These are phyloP conservation scores for Syncephalastrum contaminatum DNA, from an alignment of 371 early-diverging fungal genomes.

Conservation along the genomic window DNA sequence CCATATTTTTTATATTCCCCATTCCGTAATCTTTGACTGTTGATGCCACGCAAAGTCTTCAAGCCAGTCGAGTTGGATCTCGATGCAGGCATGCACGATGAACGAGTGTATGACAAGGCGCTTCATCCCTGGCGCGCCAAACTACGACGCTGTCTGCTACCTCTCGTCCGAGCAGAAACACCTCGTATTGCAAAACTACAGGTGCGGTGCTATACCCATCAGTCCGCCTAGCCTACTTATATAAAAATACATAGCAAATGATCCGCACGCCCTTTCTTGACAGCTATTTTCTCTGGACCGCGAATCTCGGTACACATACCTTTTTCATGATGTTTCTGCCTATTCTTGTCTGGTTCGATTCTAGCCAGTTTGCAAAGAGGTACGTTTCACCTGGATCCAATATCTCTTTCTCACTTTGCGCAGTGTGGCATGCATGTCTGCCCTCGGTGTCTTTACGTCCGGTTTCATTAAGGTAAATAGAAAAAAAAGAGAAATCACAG, in stretches of 20 bases:
- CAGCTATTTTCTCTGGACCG: slow-evolving; percentile 60
- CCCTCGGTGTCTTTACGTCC: slow-evolving; percentile 67
- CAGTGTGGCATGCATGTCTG: slow-evolving; percentile 50
- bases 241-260: slow-evolving; percentile 19
- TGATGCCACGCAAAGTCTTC: slow-evolving; percentile 39
- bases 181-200: slow-evolving; percentile 56
- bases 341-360: slow-evolving; percentile 71
- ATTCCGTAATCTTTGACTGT: too few relatives aligned
- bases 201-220: slow-evolving; percentile 27
- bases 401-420: neutral
- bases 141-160: slow-evolving; percentile 50
- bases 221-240: too few relatives aligned
- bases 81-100: slow-evolving; percentile 52
- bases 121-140: slow-evolving; percentile 45
- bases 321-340: slow-evolving; percentile 74
- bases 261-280: slow-evolving; percentile 53
- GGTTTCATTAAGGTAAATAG: slow-evolving; percentile 64
- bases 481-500: neutral
- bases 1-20: too few relatives aligned
- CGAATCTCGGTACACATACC: slow-evolving; percentile 72
- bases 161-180: slow-evolving; percentile 55
- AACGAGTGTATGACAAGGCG: slow-evolving; percentile 45
- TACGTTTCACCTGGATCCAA: slow-evolving; percentile 13
- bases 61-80: slow-evolving; percentile 35
- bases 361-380: slow-evolving; percentile 57